Evolutionary conservation across 108 stramenopile species (phyloP), one percentile per base, ranked within the genome.

Genomic region (Nitzschia sp.): DNA sequence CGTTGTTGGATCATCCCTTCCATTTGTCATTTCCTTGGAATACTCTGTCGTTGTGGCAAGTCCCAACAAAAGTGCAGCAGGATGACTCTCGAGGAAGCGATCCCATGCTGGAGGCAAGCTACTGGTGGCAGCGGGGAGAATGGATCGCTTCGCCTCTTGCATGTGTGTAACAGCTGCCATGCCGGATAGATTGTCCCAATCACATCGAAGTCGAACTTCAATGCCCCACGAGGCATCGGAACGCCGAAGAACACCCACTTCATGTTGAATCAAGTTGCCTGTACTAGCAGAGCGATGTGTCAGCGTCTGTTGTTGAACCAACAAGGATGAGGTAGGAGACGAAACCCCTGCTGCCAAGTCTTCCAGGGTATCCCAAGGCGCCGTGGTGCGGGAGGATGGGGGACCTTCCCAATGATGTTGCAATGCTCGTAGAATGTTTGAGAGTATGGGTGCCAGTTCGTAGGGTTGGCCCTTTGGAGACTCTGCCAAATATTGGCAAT

Each of bases 91-190:
- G 3, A 3, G 1, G 29, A 34, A 34, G 29, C 29, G 29, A 34
- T 34, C 29, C 29, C 29, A 34, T 3, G 29, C 3, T 3, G 29
- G 29, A 3, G 29, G 5, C 29, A 34, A 34, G 1, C 29, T 34
- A 34, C 29, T 34, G 29, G 29, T 34, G 1, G 29, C 5, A 5
- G 29, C 29, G 1, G 29, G 29, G 3, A 34, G 5, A 5, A 34
- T 34, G 1, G 29, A 1, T 34, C 29, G 29, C 29, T 34, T 34
- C 29, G 29, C 3, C 29, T 61, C 44, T 41, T 40, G 26, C 10
- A 79, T 40, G 60, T 73, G 78, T 7, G 78, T 79, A 22, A 79
- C 78, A 5, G 71, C 59, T 7, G 63, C 53, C 61, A 79, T 67
- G 8, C 67, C 78, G 37, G 66, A 71, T 8, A 59, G 52, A 25